phyloP scores from a whole-genome alignment of 768 basidiomycete species.

The Tricholoma terreum region DNA sequence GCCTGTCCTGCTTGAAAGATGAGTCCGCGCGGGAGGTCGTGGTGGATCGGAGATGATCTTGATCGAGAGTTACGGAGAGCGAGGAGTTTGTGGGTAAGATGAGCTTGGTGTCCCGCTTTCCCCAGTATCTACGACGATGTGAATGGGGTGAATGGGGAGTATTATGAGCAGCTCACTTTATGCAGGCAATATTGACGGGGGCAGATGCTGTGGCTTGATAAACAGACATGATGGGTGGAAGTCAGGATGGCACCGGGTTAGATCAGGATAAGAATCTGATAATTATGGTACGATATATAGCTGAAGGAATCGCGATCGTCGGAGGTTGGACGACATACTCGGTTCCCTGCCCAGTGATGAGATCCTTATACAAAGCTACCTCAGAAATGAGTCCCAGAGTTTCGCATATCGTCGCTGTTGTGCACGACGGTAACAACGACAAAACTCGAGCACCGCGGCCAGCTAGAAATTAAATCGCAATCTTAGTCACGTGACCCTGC shows the following conservation, averaged over 20 bases:
- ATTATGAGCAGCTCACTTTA: slow-evolving; percentile 59
- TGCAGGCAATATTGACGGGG: slow-evolving; percentile 97
- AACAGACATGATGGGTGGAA: slow-evolving; percentile 45
- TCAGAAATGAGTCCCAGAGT: slow-evolving; percentile 2
- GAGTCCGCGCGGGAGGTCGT: slow-evolving; percentile 88
- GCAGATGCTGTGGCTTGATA: slow-evolving; percentile 89
- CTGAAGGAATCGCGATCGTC: slow-evolving; percentile 6
- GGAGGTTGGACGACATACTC: neutral
- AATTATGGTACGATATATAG: slow-evolving; percentile 10
- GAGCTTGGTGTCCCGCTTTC: slow-evolving; percentile 92
- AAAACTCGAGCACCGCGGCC: no score
- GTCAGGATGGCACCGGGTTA: slow-evolving; percentile 7
- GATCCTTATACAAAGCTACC: neutral
- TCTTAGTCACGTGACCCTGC: slow-evolving; percentile 8
- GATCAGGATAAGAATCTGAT: slow-evolving; percentile 9
- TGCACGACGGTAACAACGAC: slow-evolving; percentile 1
- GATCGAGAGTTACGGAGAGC: slow-evolving; percentile 94
- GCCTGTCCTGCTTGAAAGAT: slow-evolving; percentile 66
- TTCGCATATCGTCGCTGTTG: neutral
- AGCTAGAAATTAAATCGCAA: neutral
- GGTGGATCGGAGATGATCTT: slow-evolving; percentile 92
- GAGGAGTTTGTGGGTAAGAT: slow-evolving; percentile 98
- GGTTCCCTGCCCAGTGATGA: neutral
- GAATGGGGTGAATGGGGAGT: slow-evolving; percentile 3
- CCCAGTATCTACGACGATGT: slow-evolving; percentile 80